Percentiles rank a stretch among this genome's conserved stretches.
Evolutionary conservation across 2,329 filamentous ascomycete species (phyloP).

Genomic region (Seiridium cupressi): DNA sequence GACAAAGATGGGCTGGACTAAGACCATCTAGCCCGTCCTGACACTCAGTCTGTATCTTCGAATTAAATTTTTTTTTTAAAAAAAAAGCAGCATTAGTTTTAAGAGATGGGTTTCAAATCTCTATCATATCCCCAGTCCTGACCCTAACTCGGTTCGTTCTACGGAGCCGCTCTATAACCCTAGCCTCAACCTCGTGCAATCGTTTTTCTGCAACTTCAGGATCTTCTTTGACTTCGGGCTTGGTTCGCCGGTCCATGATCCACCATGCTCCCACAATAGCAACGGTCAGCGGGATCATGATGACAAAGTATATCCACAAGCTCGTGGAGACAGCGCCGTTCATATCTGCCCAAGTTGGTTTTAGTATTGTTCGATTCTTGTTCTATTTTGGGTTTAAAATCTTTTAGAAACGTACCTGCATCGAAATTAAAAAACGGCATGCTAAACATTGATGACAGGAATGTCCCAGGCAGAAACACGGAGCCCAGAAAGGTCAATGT

Average conservation of each 20-base stretch:
- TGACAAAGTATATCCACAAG: constrained; percentile 9
- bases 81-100: no score
- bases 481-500: constrained; percentile 62
- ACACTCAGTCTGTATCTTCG: no score
- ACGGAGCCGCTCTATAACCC: neutral
- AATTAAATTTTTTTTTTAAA: no score
- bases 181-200: constrained; percentile 1
- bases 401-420: neutral
- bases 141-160: neutral
- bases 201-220: neutral
- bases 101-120: no score
- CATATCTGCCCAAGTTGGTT: neutral
- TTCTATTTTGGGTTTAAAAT: no score
- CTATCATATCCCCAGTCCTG: no score
- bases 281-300: constrained; percentile 1
- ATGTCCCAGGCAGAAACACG: constrained; percentile 62
- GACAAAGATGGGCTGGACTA: no score
- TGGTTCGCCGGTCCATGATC: neutral
- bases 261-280: constrained; percentile 3
- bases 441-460: constrained; percentile 62
- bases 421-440: constrained; percentile 48
- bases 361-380: neutral
- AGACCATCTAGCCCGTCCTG: no score
- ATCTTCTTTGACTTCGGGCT: neutral
- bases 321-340: neutral